Conservation (phyloP, 2,329 filamentous ascomycete species). For the Scedosporium aurantiacum region DNA sequence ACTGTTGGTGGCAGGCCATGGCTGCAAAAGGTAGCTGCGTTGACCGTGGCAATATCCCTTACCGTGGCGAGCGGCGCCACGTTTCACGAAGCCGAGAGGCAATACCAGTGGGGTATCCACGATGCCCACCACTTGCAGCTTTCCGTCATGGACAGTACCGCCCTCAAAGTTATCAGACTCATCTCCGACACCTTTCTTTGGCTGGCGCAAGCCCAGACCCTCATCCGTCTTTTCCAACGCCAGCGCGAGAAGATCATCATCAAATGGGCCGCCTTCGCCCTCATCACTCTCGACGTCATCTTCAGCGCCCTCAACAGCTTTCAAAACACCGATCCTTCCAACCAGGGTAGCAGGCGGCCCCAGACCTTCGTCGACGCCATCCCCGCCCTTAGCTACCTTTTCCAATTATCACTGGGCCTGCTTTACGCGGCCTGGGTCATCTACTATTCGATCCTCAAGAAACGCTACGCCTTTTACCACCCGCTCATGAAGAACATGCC, state of each 20-base stretch:
- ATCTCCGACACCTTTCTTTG: slow-evolving; percentile 95
- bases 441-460: slow-evolving; percentile 87
- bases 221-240: slow-evolving; percentile 89
- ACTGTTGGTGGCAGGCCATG: slow-evolving; percentile 86
- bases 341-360: slow-evolving; percentile 41
- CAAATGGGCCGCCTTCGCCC: slow-evolving; percentile 93
- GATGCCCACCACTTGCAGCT: slow-evolving; percentile 67
- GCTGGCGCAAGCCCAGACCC: slow-evolving; percentile 92
- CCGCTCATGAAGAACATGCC: slow-evolving; percentile 82
- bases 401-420: slow-evolving; percentile 75
- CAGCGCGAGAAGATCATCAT: slow-evolving; percentile 97
- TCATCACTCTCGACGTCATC: slow-evolving; percentile 81
- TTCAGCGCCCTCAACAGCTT: slow-evolving; percentile 93
- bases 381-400: slow-evolving; percentile 81
- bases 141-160: slow-evolving; percentile 70
- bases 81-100: slow-evolving; percentile 69
- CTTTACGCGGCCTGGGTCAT: slow-evolving; percentile 90
- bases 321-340: slow-evolving; percentile 38
- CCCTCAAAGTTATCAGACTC: slow-evolving; percentile 81
- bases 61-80: slow-evolving; percentile 91
- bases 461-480: slow-evolving; percentile 83
- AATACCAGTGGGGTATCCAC: slow-evolving; percentile 70
- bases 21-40: slow-evolving; percentile 73
- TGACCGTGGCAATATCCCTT: slow-evolving; percentile 70
- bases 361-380: slow-evolving; percentile 79